Conservation (phyloP, 805 yeast species). For the Starmerella ratchasimensis region DNA sequence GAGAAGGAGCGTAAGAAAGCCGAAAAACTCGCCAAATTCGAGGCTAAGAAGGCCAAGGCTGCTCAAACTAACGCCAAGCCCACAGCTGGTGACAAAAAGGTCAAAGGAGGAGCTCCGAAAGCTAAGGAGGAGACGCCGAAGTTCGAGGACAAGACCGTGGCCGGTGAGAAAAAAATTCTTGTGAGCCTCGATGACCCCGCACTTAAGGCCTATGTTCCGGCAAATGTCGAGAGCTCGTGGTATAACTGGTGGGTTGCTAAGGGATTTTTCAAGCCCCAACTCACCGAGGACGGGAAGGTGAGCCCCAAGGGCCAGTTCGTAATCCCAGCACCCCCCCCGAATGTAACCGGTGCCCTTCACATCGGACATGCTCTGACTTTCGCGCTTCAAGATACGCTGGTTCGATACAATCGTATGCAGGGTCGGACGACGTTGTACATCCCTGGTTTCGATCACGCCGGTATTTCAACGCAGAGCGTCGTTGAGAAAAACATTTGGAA, state of each 20-base stretch:
- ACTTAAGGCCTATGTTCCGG: constrained; percentile 85
- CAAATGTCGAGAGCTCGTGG: constrained; percentile 92
- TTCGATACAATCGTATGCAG: constrained; percentile 91
- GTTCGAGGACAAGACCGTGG: constrained; percentile 65
- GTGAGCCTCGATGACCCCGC: constrained; percentile 85
- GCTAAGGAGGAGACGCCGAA: constrained; percentile 71
- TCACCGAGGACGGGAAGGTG: constrained; percentile 54
- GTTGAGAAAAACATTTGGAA: constrained; percentile 95
- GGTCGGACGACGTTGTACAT: constrained; percentile 85
- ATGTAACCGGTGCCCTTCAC: constrained; percentile 96
- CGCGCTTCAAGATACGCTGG: constrained; percentile 83
- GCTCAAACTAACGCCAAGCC: constrained; percentile 20
- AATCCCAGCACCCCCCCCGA: constrained; percentile 99
- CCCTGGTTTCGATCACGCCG: constrained; percentile 98
- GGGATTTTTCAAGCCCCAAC: constrained; percentile 80
- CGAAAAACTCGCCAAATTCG: constrained; percentile 73
- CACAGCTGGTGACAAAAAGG: constrained; percentile 27
- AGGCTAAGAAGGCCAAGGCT: constrained; percentile 65
- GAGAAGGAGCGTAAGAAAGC: constrained; percentile 83
- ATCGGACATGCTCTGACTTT: constrained; percentile 97
- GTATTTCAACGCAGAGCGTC: constrained; percentile 96
- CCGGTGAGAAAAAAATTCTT: constrained; percentile 83
- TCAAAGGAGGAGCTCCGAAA: constrained; percentile 44
- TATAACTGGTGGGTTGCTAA: constrained; percentile 91
- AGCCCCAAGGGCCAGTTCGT: constrained; percentile 76